Conservation (phyloP, 2,329 filamentous ascomycete genomes). For the Arthrinium puccinioides region DNA sequence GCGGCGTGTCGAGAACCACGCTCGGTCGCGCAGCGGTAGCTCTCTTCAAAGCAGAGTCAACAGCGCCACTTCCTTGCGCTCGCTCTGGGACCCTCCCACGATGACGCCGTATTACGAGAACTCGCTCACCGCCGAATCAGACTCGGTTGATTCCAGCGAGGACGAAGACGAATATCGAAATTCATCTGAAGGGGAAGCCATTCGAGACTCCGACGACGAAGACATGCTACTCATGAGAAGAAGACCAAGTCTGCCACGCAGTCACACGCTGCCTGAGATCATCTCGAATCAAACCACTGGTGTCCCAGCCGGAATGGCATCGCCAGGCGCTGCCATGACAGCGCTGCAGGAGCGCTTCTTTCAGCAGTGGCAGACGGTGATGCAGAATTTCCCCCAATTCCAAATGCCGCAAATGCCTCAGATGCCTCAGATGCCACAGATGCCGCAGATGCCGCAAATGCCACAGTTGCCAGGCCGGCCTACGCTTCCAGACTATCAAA, state of each 20-base stretch:
- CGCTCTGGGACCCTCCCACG: slow-evolving; percentile 55
- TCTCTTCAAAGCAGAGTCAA: slow-evolving; percentile 54
- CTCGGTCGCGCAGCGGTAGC: slow-evolving; percentile 59
- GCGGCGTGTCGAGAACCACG: slow-evolving; percentile 52
- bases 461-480: slow-evolving; percentile 50
- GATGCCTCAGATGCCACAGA: slow-evolving; percentile 32
- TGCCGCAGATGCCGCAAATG: slow-evolving; percentile 39
- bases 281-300: slow-evolving; percentile 17
- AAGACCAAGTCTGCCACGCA: slow-evolving; percentile 17
- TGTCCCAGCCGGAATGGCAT: slow-evolving; percentile 32
- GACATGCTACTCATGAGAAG: slow-evolving; percentile 31
- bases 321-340: slow-evolving; percentile 56
- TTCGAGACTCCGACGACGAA: slow-evolving; percentile 26
- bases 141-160: slow-evolving; percentile 30
- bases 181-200: slow-evolving; percentile 21
- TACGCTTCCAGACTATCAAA: slow-evolving; percentile 64
- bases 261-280: slow-evolving; percentile 14
- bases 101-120: slow-evolving; percentile 22
- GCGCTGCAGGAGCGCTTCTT: slow-evolving; percentile 71
- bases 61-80: slow-evolving; percentile 60
- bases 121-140: slow-evolving; percentile 34
- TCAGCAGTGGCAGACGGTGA: slow-evolving; percentile 66
- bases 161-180: slow-evolving; percentile 25
- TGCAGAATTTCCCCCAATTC: slow-evolving; percentile 57
- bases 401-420: slow-evolving; percentile 58